A percentile compares a stretch with the other conserved stretches of the same genome.
phyloP scores from a whole-genome alignment of 2,329 filamentous ascomycete genomes.

The Atkinsonella hypoxylon region DNA sequence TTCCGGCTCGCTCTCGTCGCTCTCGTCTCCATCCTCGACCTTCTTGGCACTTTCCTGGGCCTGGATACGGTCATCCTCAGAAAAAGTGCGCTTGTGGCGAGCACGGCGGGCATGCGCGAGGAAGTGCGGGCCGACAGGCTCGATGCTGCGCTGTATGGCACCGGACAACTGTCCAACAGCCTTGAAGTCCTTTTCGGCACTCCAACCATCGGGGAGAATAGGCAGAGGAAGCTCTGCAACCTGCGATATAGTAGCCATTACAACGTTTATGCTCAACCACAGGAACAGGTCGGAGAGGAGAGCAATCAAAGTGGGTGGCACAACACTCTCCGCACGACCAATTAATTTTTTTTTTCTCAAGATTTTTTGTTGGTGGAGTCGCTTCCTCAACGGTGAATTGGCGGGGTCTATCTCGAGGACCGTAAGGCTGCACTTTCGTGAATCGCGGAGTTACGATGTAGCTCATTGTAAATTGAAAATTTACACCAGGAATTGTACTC shows the following conservation, averaged over 20 bases:
- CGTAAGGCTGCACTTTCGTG: no score
- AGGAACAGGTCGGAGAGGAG: slow-evolving; percentile 8
- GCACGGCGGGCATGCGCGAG: slow-evolving; percentile 92
- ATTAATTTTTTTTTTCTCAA: slow-evolving; percentile 7
- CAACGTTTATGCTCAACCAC: slow-evolving; percentile 7
- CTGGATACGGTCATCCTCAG: slow-evolving; percentile 95
- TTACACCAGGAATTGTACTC: no score
- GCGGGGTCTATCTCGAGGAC: no score
- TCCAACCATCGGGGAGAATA: slow-evolving; percentile 67
- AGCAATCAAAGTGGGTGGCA: not conserved
- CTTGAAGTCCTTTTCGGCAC: slow-evolving; percentile 86
- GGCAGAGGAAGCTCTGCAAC: slow-evolving; percentile 55
- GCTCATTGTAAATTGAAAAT: no score
- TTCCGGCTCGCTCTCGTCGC: slow-evolving; percentile 87
- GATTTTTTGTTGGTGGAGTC: slow-evolving; percentile 6
- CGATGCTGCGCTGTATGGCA: slow-evolving; percentile 75
- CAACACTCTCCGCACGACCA: not conserved
- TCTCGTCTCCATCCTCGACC: slow-evolving; percentile 79
- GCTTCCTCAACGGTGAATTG: not conserved
- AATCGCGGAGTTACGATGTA: no score
- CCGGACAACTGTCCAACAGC: slow-evolving; percentile 62
- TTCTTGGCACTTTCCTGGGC: slow-evolving; percentile 93
- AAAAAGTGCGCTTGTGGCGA: slow-evolving; percentile 95
- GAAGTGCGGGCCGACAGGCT: slow-evolving; percentile 95
- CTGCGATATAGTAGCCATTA: slow-evolving; percentile 53